These are phyloP conservation scores for Polyporus tsugae DNA, from an alignment of 1,284 basidiomycete species.

Conservation along the genomic window DNA sequence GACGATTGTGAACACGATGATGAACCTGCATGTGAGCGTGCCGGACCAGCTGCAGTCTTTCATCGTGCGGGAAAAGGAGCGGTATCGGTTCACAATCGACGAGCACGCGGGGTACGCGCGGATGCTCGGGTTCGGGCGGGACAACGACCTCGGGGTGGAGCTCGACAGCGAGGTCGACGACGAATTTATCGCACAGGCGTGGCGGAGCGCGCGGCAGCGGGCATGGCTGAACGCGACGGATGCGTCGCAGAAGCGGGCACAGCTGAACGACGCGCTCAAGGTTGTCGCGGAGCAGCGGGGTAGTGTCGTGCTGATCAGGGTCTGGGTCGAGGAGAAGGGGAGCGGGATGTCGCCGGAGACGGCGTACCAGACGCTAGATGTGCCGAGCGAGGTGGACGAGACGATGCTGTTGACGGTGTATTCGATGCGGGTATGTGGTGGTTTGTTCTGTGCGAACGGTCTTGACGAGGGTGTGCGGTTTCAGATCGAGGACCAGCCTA, in stretches of 20 bases:
- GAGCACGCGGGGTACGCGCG: conserved; percentile 32
- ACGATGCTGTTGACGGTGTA: conserved; percentile 79
- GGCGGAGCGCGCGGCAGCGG: conserved; percentile 66
- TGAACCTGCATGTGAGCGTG: conserved; percentile 52
- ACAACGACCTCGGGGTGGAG: conserved; percentile 65
- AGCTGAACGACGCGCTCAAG: conserved; percentile 70
- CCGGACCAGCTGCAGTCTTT: conserved; percentile 61
- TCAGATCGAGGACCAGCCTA: conserved; percentile 76
- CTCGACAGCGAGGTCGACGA: conserved; percentile 74
- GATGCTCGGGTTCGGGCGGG: conserved; percentile 71
- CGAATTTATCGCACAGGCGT: conserved; percentile 72
- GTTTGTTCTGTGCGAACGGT: conserved; percentile 10
- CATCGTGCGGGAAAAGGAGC: conserved; percentile 62
- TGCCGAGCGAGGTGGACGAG: conserved; percentile 77
- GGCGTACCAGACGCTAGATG: conserved; percentile 79
- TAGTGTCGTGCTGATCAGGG: conserved; percentile 54
- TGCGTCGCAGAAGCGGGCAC: conserved; percentile 49
- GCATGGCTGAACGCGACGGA: conserved; percentile 64
- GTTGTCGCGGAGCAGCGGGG: conserved; percentile 68
- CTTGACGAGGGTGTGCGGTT: not conserved
- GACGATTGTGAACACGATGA: conserved; percentile 57
- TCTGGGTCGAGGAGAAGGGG: conserved; percentile 63
- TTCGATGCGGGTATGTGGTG: conserved; percentile 69
- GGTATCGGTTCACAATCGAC: conserved; percentile 58
- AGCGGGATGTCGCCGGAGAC: conserved; percentile 72